phyloP scores from a whole-genome alignment of 2,329 filamentous ascomycete species.

The Sarocladium strictum region DNA sequence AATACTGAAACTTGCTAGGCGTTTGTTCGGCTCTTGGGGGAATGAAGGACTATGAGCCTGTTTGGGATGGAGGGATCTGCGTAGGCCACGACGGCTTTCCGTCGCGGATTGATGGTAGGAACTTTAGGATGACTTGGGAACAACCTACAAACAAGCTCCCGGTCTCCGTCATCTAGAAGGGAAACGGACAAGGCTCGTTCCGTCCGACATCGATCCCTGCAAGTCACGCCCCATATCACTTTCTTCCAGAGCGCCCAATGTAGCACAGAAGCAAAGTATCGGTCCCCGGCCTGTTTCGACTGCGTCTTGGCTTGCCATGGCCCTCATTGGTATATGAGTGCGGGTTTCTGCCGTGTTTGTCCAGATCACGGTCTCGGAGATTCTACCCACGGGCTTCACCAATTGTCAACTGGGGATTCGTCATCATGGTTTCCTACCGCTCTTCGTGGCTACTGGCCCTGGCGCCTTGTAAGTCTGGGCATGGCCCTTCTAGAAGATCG shows the following conservation, averaged over 20 bases:
- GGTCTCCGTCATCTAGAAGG: slow-evolving; percentile 9
- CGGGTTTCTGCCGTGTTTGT: background rate
- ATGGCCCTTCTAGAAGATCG: background rate
- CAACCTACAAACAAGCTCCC: background rate
- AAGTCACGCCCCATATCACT: background rate
- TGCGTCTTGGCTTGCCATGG: background rate
- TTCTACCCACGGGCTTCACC: slow-evolving; percentile 6
- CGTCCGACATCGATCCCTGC: slow-evolving; percentile 9
- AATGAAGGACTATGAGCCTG: background rate
- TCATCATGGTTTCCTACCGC: slow-evolving; percentile 11
- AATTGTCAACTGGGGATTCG: slow-evolving; percentile 8
- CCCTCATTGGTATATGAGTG: slow-evolving; percentile 1
- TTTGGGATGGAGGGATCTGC: background rate
- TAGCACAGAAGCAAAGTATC: background rate
- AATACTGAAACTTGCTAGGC: background rate
- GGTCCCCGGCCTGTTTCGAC: background rate
- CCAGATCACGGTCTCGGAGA: background rate
- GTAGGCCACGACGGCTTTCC: background rate
- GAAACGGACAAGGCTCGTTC: slow-evolving; percentile 10
- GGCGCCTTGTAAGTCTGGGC: slow-evolving; percentile 12
- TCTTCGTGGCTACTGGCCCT: slow-evolving; percentile 12
- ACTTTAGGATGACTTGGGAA: background rate
- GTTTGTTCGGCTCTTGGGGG: background rate
- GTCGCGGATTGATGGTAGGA: slow-evolving; percentile 4
- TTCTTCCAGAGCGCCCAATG: slow-evolving; percentile 1